phyloP scores from a whole-genome alignment of 2,329 filamentous ascomycete genomes.

The Diaporthe sp. region DNA sequence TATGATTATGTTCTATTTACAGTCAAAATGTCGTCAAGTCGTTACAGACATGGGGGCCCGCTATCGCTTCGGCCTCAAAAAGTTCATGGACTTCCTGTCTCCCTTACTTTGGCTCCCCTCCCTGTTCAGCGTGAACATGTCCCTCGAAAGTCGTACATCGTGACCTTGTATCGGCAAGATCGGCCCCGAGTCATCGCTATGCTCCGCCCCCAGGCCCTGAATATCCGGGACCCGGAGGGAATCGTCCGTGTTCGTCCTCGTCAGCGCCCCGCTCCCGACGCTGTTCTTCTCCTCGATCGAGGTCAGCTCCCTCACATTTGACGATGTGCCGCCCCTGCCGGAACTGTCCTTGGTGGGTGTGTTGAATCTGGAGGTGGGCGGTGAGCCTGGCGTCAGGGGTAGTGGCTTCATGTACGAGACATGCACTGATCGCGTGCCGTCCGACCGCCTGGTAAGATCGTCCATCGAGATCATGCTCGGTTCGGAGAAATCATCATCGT shows the following conservation, averaged over 20 bases:
- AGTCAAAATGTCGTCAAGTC: not conserved
- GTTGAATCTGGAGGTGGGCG: constrained; percentile 25
- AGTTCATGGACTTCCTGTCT: constrained; percentile 1
- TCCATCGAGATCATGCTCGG: constrained; percentile 35
- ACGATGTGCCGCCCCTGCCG: not conserved
- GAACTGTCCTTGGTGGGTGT: not conserved
- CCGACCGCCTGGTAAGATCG: constrained; percentile 20
- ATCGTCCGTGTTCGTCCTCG: constrained; percentile 34
- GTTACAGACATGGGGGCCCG: too few relatives aligned
- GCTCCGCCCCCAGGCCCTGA: constrained; percentile 26
- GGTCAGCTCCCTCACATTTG: not conserved
- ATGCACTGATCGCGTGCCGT: constrained; percentile 11
- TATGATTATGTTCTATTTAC: not conserved
- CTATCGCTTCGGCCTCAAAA: constrained; percentile 27
- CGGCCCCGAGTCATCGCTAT: constrained; percentile 40
- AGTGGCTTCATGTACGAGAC: constrained; percentile 33
- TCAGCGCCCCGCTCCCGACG: not conserved
- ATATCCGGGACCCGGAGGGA: constrained; percentile 33
- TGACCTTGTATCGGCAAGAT: constrained; percentile 40
- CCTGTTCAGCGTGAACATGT: not conserved
- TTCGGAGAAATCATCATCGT: constrained; percentile 21
- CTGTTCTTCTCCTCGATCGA: constrained; percentile 35
- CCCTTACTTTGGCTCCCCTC: not conserved
- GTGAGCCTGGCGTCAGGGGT: constrained; percentile 1
- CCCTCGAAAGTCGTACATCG: constrained; percentile 33